These are phyloP conservation scores for Ascosphaera acerosa DNA, from an alignment of 2,329 filamentous ascomycete species.

Conservation along the genomic window DNA sequence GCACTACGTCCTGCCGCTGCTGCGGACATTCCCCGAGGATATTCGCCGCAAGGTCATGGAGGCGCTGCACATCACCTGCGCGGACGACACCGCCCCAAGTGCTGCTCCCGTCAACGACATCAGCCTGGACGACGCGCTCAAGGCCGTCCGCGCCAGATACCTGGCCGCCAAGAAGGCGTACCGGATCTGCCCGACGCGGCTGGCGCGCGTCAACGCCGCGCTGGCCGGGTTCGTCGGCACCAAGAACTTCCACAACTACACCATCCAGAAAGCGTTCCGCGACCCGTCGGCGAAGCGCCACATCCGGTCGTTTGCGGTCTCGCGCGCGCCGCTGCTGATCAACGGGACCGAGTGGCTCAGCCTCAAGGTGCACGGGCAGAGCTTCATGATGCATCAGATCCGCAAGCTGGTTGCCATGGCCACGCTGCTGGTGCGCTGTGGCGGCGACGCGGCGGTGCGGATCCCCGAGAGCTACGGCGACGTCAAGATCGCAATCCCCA, in stretches of 20 bases:
- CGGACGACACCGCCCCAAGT: slow-evolving; percentile 4
- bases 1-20: slow-evolving; percentile 47
- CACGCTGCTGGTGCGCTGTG: slow-evolving; percentile 60
- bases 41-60: slow-evolving; percentile 17
- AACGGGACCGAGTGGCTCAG: slow-evolving; percentile 87
- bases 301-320: slow-evolving; percentile 77
- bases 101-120: slow-evolving; percentile 5
- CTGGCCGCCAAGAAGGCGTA: slow-evolving; percentile 62
- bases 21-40: slow-evolving; percentile 21
- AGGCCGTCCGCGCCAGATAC: slow-evolving; percentile 58
- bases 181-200: slow-evolving; percentile 46
- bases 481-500: slow-evolving; percentile 64
- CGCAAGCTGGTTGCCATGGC: slow-evolving; percentile 97
- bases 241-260: slow-evolving; percentile 92
- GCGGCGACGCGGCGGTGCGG: slow-evolving; percentile 37
- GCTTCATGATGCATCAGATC: slow-evolving; percentile 99
- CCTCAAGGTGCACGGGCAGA: slow-evolving; percentile 87
- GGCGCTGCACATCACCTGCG: slow-evolving; percentile 14
- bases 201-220: slow-evolving; percentile 48
- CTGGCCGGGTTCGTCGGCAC: slow-evolving; percentile 60
- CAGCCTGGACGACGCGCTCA: slow-evolving; percentile 27
- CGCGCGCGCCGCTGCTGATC: slow-evolving; percentile 53
- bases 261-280: slow-evolving; percentile 55
- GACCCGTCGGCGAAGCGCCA: slow-evolving; percentile 71
- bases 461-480: slow-evolving; percentile 49